Percentiles rank a stretch among this genome's conserved stretches.
These are phyloP conservation scores for Candida pini DNA, from an alignment of 805 yeast species.

Conservation along the genomic window DNA sequence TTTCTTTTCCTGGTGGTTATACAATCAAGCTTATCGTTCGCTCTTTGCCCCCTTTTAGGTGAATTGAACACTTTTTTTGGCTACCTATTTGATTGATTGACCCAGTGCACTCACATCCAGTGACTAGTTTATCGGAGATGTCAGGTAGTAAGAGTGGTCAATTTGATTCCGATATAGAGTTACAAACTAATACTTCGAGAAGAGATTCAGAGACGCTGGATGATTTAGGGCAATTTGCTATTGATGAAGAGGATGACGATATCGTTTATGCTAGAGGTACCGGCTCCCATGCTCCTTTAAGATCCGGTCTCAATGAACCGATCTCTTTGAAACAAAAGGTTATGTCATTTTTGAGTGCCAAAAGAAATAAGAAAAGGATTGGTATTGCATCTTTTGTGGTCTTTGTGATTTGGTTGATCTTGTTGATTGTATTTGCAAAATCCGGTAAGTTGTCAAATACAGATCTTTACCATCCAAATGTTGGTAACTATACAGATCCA, in stretches of 20 bases:
- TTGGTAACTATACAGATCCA: constrained; percentile 6
- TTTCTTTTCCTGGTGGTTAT: too few relatives aligned
- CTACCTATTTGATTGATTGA: too few relatives aligned
- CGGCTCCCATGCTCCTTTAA: constrained; percentile 2
- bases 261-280: constrained; percentile 9
- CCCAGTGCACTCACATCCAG: too few relatives aligned
- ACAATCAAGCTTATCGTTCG: too few relatives aligned
- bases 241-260: constrained; percentile 20
- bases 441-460: constrained; percentile 15
- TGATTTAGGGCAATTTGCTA: constrained; percentile 18
- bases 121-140: too few relatives aligned
- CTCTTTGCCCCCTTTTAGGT: too few relatives aligned
- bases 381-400: constrained; percentile 12
- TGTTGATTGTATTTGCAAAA: constrained; percentile 20
- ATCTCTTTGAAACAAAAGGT: constrained; percentile 6
- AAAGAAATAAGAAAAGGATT: constrained; percentile 14
- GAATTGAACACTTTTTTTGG: too few relatives aligned
- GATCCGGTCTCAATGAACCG: constrained; percentile 1
- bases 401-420: constrained; percentile 23
- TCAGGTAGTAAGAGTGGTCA: too few relatives aligned
- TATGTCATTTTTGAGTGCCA: constrained; percentile 8
- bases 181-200: constrained; percentile 17
- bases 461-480: constrained; percentile 11
- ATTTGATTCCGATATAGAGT: constrained; percentile 15
- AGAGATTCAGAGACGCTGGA: constrained; percentile 14